Evolutionary conservation across 306 rosid species (phyloP).

Genomic region (Begonia loranthoides): DNA sequence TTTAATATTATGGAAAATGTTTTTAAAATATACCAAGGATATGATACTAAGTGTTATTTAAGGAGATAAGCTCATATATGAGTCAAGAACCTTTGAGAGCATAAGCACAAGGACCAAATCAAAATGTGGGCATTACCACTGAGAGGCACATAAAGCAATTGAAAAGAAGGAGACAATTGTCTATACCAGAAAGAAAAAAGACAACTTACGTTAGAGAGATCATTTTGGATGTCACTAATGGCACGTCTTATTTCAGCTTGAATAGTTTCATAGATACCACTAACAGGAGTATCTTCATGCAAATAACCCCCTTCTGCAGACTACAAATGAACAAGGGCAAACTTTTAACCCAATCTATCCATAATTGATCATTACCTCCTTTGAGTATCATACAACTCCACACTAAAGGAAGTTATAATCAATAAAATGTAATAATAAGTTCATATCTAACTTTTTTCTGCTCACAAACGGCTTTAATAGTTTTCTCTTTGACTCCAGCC

Average conservation of each 20-base stretch:
- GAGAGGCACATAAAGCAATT: background rate
- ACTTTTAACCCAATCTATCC: too few species aligned
- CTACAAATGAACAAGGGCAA: slow-evolving; percentile 19
- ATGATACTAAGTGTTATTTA: too few species aligned
- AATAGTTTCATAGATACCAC: slow-evolving; percentile 67
- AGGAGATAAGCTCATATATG: too few species aligned
- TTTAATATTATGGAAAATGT: too few species aligned
- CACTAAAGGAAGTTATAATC: too few species aligned
- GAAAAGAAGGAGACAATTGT: background rate
- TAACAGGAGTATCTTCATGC: slow-evolving; percentile 23
- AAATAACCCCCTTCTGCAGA: slow-evolving; percentile 23
- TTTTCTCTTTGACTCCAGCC: slow-evolving; percentile 51
- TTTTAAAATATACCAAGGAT: too few species aligned
- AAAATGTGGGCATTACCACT: background rate
- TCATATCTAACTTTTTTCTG: slow-evolving; percentile 38
- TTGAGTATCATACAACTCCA: too few species aligned
- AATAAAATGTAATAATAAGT: background rate
- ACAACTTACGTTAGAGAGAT: slow-evolving; percentile 59
- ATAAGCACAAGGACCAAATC: too few species aligned
- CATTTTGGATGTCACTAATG: slow-evolving; percentile 70
- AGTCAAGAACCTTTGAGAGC: too few species aligned
- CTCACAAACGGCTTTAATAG: slow-evolving; percentile 50
- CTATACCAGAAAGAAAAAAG: background rate
- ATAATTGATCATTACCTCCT: too few species aligned
- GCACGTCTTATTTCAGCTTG: slow-evolving; percentile 87